A percentile compares a stretch with the other conserved stretches of the same genome.
phyloP scores from a whole-genome alignment of 306 rosid genomes.

The Cucumis hystrix region DNA sequence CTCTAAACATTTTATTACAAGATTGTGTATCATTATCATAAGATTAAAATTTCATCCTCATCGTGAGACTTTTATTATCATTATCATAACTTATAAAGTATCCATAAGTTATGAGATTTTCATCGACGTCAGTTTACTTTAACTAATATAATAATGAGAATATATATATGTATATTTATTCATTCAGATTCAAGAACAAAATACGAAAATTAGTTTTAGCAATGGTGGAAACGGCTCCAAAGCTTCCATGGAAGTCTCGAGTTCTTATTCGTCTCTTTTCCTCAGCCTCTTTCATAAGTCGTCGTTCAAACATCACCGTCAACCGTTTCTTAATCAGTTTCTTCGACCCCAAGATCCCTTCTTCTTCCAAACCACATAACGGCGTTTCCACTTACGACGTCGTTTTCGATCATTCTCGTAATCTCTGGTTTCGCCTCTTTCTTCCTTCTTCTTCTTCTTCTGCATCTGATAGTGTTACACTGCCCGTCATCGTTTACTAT shows the following conservation, averaged over 20 bases:
- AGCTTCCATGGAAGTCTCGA: background rate
- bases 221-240: background rate
- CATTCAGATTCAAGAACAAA: no score
- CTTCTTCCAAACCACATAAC: conserved; percentile 6
- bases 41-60: no score
- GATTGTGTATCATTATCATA: no score
- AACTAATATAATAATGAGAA: no score
- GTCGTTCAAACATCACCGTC: background rate
- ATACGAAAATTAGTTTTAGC: no score
- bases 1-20: no score
- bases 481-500: conserved; percentile 33
- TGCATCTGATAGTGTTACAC: background rate
- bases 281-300: background rate
- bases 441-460: conserved; percentile 29
- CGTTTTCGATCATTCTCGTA: conserved; percentile 18
- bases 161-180: no score
- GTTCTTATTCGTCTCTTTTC: background rate
- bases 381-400: conserved; percentile 44
- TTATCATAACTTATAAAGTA: no score
- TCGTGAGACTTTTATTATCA: no score
- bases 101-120: no score
- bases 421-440: conserved; percentile 42
- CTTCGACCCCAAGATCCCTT: conserved; percentile 6
- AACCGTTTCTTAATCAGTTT: background rate
- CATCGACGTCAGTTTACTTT: no score